Evolutionary conservation across 768 basidiomycete genomes (phyloP), one percentile per base, ranked within the genome.

Genomic region (Phanerochaete carnosa): DNA sequence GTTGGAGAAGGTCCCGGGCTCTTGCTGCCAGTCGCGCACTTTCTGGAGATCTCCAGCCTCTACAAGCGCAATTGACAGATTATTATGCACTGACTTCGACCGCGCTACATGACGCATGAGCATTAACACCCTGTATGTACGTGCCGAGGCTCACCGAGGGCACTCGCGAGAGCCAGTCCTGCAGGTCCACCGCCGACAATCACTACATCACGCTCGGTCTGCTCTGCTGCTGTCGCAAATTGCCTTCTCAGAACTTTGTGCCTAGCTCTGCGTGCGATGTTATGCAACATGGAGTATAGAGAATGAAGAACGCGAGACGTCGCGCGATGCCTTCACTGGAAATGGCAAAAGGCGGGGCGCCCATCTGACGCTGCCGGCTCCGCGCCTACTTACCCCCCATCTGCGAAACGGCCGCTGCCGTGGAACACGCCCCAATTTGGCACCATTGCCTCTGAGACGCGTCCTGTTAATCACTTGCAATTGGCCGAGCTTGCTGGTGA

Each of bases 161-260:
- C 92, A 69, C 85, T 86, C 2, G 94, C 95, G 35, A 99, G 76
- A 13, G 95, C 90, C 43, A 99, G 80, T 3, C 97, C 97, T 3
- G 85, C 92, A 26, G 94, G 95, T 1, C 95, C 96, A 28, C 93
- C 97, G 19, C 97, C 96, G 26, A 98, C 92, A 66, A 98, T 91
- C 23, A 96, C 92, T 33, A 98, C 81, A 71, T 98, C 97, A 64
- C 83, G 87, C 37, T 90, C 83, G 61, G 83, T 76, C 28, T 72
- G 57, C 9, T 39, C 54, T 1, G 22, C 37, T 15, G 56, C 25
- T 65, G 65, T 49, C 64, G 59, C n/a, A 45, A 57, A 12, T 37
- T 11, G 54, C 30, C 59, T 45, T 30, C 11, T 1, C 29, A 7
- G 25, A 33, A 13, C 16, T 23, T 26, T 30, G 50, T 32, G 19